Evolutionary conservation across 2,329 filamentous ascomycete species (phyloP).

Genomic region (Fusarium nematophilum): DNA sequence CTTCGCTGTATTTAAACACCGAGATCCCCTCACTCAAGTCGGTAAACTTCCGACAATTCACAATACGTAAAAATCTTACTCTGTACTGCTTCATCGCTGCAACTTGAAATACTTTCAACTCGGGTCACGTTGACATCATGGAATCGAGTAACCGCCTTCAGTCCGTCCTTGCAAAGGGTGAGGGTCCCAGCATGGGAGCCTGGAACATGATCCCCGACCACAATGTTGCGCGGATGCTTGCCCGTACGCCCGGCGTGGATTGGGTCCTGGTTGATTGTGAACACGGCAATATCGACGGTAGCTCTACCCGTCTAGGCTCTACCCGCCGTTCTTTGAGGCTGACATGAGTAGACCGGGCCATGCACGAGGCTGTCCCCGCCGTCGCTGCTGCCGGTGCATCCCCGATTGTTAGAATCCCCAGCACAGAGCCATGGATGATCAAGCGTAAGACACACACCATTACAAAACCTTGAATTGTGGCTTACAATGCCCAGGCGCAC

Average conservation of each 20-base stretch:
- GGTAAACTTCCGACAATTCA: no score
- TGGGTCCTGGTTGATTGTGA: constrained; percentile 20
- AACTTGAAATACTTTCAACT: no score
- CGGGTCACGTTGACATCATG: no score
- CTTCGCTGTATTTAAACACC: no score
- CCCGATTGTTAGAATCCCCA: constrained; percentile 19
- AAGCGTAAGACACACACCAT: neutral
- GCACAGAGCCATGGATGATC: constrained; percentile 19
- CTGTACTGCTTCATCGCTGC: no score
- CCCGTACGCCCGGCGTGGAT: constrained; percentile 11
- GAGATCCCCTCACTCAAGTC: no score
- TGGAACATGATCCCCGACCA: constrained; percentile 21
- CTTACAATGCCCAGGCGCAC: neutral
- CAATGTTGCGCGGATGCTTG: constrained; percentile 23
- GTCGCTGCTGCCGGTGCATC: constrained; percentile 22
- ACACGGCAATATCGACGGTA: constrained; percentile 18
- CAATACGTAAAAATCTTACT: no score
- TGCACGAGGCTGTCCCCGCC: constrained; percentile 18
- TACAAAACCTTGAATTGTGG: accelerated
- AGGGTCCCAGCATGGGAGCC: constrained; percentile 6
- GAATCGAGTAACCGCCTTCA: no score
- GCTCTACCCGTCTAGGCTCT: neutral
- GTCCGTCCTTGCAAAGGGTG: constrained; percentile 1
- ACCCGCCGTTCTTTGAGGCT: neutral
- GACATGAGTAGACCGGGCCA: constrained; percentile 4